phyloP scores from a whole-genome alignment of 306 rosid genomes.

The Rosa lucieae region DNA sequence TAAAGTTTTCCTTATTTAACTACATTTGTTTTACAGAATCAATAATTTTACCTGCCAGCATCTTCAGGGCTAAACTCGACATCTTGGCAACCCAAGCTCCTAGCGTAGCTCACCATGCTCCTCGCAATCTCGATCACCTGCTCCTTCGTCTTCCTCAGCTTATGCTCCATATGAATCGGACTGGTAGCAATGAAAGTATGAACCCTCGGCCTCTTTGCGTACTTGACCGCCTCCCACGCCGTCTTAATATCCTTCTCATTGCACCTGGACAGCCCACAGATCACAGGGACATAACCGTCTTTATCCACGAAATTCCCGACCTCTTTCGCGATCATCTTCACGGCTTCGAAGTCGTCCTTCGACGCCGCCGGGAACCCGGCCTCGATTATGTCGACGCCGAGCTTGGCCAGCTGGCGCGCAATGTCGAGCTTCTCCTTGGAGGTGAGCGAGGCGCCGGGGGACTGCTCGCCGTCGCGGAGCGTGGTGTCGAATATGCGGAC shows the following conservation, averaged over 20 bases:
- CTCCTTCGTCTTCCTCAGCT: slow-evolving; percentile 68
- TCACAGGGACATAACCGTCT: slow-evolving; percentile 80
- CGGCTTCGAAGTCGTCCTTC: slow-evolving; percentile 81
- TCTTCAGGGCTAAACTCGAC: slow-evolving; percentile 98
- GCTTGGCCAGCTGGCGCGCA: slow-evolving; percentile 80
- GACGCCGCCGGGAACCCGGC: slow-evolving; percentile 95
- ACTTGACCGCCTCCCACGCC: slow-evolving; percentile 93
- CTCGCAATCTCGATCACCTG: slow-evolving; percentile 73
- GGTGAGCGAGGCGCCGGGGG: slow-evolving; percentile 96
- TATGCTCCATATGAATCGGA: slow-evolving; percentile 77
- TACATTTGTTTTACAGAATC: background rate
- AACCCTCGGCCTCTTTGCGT: slow-evolving; percentile 74
- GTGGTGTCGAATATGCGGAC: slow-evolving; percentile 94
- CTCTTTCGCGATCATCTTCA: slow-evolving; percentile 61
- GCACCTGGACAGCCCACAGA: slow-evolving; percentile 85
- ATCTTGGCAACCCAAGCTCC: slow-evolving; percentile 84
- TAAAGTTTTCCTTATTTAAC: too few relatives aligned
- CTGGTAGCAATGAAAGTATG: slow-evolving; percentile 96
- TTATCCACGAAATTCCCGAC: slow-evolving; percentile 71
- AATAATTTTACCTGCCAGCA: slow-evolving; percentile 74
- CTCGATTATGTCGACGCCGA: slow-evolving; percentile 90
- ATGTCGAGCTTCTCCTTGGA: slow-evolving; percentile 87
- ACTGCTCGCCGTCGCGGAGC: slow-evolving; percentile 98
- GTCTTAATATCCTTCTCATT: slow-evolving; percentile 74
- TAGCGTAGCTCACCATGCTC: slow-evolving; percentile 71